Evolutionary conservation across 345 rosid species (phyloP), one percentile per base, ranked within the genome.

Genomic region (Aurinia saxatilis): DNA sequence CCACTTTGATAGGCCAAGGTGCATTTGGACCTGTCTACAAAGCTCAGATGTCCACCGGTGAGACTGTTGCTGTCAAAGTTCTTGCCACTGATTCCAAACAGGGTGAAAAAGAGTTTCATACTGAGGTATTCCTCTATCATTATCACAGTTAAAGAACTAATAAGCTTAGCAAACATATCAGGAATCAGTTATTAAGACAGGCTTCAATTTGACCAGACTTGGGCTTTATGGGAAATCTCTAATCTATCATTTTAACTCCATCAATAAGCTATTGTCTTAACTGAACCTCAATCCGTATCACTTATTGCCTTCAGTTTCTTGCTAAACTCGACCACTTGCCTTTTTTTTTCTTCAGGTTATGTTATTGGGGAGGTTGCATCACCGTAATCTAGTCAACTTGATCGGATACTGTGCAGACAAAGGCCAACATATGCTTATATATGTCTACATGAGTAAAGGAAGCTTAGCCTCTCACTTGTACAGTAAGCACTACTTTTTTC

Each of bases 11-110:
- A 50, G 99, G 99, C 37, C 92, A 86, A 80, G 97, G 99, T 59
- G 97, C 99, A 36, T 95, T 95, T 84, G 99, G 97, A 71, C 87
- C 96, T 8, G 99, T 95, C n/a, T 95, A 86, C 67, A 95, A 88
- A 80, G 97, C 99, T 70, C 95, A 84, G 55, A 86, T 90, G 95
- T 78, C 87, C 10, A 84, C 89, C 2, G 95, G 96, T 54, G 97
- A 90, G 81, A 82, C 69, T 39, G 91, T 95, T 45, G 99, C 99
- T 10, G 96, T 88, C 11, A 95, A 95, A 77, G 93, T 84, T 60
- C 99, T 90, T 38, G 95, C 99, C 44, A 83, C 95, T 38, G 88
- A 90, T 81, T 95, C 99, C 33, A 90, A 84, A 82, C 97, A 95
- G 76, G 99, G 99, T 23, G 99, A 95, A 75, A 95, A 71, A 66